These are phyloP conservation scores for Emergomyces pasteurianus DNA, from an alignment of 2,329 filamentous ascomycete species.

Conservation along the genomic window DNA sequence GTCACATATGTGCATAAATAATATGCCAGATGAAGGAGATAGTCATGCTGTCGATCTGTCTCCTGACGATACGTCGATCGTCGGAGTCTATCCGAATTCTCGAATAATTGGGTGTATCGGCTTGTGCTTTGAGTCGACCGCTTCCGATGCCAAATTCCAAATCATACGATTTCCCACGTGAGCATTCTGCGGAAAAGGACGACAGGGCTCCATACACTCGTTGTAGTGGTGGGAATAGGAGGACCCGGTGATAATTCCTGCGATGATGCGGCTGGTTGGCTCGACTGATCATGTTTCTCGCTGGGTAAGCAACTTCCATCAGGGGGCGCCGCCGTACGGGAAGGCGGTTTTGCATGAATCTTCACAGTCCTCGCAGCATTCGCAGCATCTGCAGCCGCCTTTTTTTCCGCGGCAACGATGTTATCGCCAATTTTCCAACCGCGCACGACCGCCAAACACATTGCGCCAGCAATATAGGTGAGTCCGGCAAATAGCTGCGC, in stretches of 20 bases:
- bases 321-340: not conserved
- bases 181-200: conserved; percentile 22
- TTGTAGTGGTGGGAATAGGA: not conserved
- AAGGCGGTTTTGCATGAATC: not conserved
- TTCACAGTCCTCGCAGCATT: not conserved
- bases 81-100: not conserved
- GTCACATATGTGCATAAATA: not conserved
- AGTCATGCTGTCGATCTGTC: not conserved
- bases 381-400: conserved; percentile 2
- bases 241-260: not conserved
- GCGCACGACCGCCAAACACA: conserved; percentile 33
- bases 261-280: not conserved
- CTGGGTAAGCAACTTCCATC: not conserved
- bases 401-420: conserved; percentile 8
- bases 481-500: conserved; percentile 47
- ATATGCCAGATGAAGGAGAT: not conserved
- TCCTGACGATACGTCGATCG: not conserved
- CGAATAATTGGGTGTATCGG: not conserved
- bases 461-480: conserved; percentile 46
- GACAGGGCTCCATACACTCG: conserved; percentile 3
- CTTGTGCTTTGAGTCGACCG: not conserved
- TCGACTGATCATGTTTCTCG: not conserved
- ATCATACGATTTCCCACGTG: conserved; percentile 20
- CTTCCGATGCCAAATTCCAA: not conserved
- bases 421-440: conserved; percentile 29